Evolutionary conservation across 169 alveolate species (phyloP), one percentile per base, ranked within the genome.

Genomic region (Plasmodium fragile): DNA sequence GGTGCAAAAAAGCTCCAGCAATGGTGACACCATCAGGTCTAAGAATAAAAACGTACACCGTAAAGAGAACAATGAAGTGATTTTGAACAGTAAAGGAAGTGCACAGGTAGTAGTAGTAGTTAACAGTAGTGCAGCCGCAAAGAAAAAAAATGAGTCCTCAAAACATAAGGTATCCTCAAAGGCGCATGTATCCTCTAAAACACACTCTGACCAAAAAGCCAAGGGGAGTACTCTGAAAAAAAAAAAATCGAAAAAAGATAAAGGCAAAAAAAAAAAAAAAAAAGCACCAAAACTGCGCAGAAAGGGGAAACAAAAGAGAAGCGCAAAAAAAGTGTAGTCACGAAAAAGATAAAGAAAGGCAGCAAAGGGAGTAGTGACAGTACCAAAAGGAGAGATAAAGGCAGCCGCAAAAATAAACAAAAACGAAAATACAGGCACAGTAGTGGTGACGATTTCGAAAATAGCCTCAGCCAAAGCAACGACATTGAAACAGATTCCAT

Each of bases 401-500:
- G 5, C 45, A 49, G 1, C 25, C 28, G 41, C 36, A 79, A 43
- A 10, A 30, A 73, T 34, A 73, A 49, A 70, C 84, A 41, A 25
- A 43, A 78, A 34, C 34, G 7, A n/a, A 81, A 55, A 45, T 11
- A 28, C 11, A 43, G 39, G 59, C 55, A 45, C 22, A 39, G 39
- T 16, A 83, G 59, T 45, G 59, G 59, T 45, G 59, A 72, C 52
- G 59, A 43, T 8, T 22, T 22, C 39, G 79, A 72, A 83, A 83
- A 72, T 13, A 41, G 59, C 43, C 11, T 43, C 16, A 72, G 16
- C 13, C 32, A 82, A 55, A 83, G 53, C 79, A 70, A 92, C 78
- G 94, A 94, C 36, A 90, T 49, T 78, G 96, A 83, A 79, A 73
- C 95, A 55, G 95, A 92, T 36, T 82, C 94, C 25, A 94, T 95